These are phyloP conservation scores for Linanthus parryae DNA, from an alignment of 148 eudicot genomes.

Conservation along the genomic window DNA sequence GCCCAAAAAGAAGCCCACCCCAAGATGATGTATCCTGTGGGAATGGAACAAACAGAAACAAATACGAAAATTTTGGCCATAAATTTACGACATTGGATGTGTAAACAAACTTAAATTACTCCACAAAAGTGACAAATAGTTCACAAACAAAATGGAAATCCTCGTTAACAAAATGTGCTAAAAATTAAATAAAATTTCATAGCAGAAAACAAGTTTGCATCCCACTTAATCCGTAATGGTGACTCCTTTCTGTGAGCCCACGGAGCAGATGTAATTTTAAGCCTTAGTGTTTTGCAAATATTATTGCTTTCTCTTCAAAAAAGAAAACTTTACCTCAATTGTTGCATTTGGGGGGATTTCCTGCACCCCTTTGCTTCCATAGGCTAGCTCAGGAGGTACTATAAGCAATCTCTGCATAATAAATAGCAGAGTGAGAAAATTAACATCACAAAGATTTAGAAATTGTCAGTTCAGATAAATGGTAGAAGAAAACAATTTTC, in stretches of 20 bases:
- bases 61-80: neutral
- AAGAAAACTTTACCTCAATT: slow-evolving; percentile 53
- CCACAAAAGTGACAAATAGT: neutral
- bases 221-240: neutral
- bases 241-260: neutral
- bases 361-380: slow-evolving; percentile 96
- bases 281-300: neutral
- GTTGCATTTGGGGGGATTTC: slow-evolving; percentile 98
- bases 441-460: too few relatives aligned
- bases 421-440: neutral
- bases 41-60: neutral
- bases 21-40: neutral
- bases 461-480: too few relatives aligned
- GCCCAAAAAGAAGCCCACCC: too few relatives aligned
- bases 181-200: neutral
- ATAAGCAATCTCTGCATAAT: slow-evolving; percentile 61
- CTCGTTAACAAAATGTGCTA: neutral
- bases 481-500: too few relatives aligned
- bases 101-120: neutral
- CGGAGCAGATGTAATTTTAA: neutral
- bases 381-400: slow-evolving; percentile 92
- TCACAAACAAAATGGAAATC: neutral
- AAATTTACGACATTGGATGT: neutral
- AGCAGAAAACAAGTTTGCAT: neutral
- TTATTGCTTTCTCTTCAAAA: neutral